These are phyloP conservation scores for Pelargonium cotyledonis DNA, from an alignment of 441 rosid genomes.

Conservation along the genomic window DNA sequence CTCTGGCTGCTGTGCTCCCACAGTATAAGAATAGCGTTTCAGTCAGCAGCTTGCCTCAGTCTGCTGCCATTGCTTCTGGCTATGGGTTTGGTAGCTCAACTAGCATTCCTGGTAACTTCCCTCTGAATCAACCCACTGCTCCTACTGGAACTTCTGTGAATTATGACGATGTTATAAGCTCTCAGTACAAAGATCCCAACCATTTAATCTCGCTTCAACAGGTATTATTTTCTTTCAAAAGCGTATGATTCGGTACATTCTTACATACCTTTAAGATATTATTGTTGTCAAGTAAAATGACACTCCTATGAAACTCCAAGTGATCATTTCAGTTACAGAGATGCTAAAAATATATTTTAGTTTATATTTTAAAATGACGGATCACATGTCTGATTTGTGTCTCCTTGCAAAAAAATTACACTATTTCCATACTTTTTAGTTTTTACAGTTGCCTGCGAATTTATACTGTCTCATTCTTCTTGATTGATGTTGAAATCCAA, in stretches of 20 bases:
- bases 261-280: too few relatives aligned
- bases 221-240: constrained; percentile 27
- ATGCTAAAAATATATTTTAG: too few relatives aligned
- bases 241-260: too few relatives aligned
- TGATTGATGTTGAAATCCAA: too few relatives aligned
- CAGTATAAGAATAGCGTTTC: constrained; percentile 78
- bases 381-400: too few relatives aligned
- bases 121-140: constrained; percentile 59
- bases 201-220: constrained; percentile 81
- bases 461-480: too few relatives aligned
- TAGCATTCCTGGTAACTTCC: constrained; percentile 61
- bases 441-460: too few relatives aligned
- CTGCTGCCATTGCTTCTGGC: constrained; percentile 78
- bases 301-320: too few relatives aligned
- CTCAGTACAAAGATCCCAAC: constrained; percentile 79
- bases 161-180: constrained; percentile 67
- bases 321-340: too few relatives aligned
- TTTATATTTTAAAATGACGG: too few relatives aligned
- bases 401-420: neutral
- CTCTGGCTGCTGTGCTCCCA: constrained; percentile 77
- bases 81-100: constrained; percentile 81
- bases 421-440: neutral
- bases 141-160: constrained; percentile 60
- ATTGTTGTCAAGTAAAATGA: too few relatives aligned
- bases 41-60: constrained; percentile 77